Evolutionary conservation across 2,329 filamentous ascomycete genomes (phyloP).

Genomic region (Fonsecaea nubica): DNA sequence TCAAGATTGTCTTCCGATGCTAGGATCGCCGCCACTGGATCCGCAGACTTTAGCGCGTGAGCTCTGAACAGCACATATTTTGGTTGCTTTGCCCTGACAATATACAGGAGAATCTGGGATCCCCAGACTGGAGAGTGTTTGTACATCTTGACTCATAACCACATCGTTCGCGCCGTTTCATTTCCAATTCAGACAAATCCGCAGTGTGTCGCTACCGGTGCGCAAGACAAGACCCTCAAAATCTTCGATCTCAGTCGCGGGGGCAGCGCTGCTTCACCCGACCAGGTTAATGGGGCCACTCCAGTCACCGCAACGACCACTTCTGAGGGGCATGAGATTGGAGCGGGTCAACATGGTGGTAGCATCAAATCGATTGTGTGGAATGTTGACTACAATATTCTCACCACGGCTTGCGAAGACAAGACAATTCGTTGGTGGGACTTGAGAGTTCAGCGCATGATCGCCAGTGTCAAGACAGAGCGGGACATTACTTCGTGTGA

Average conservation of each 20-base stretch:
- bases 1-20: constrained; percentile 88
- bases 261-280: constrained; percentile 52
- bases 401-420: constrained; percentile 89
- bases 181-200: constrained; percentile 82
- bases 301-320: constrained; percentile 46
- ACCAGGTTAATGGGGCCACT: constrained; percentile 48
- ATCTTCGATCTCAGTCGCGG: constrained; percentile 78
- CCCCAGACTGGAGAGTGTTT: constrained; percentile 91
- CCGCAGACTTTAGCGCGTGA: constrained; percentile 93
- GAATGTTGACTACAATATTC: constrained; percentile 83
- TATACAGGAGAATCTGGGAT: constrained; percentile 87
- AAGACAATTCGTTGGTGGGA: constrained; percentile 96
- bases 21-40: constrained; percentile 86
- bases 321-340: constrained; percentile 70
- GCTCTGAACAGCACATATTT: constrained; percentile 44
- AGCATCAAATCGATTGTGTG: constrained; percentile 97
- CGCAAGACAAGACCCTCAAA: constrained; percentile 94
- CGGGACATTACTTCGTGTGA: constrained; percentile 92
- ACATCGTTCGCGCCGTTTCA: constrained; percentile 92
- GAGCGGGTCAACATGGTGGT: constrained; percentile 78
- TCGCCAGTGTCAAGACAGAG: constrained; percentile 79
- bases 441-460: constrained; percentile 74
- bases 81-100: constrained; percentile 20
- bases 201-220: constrained; percentile 86
- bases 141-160: constrained; percentile 85